These are phyloP conservation scores for Fusarium sp. DNA, from an alignment of 2,329 filamentous ascomycete genomes.

Conservation along the genomic window DNA sequence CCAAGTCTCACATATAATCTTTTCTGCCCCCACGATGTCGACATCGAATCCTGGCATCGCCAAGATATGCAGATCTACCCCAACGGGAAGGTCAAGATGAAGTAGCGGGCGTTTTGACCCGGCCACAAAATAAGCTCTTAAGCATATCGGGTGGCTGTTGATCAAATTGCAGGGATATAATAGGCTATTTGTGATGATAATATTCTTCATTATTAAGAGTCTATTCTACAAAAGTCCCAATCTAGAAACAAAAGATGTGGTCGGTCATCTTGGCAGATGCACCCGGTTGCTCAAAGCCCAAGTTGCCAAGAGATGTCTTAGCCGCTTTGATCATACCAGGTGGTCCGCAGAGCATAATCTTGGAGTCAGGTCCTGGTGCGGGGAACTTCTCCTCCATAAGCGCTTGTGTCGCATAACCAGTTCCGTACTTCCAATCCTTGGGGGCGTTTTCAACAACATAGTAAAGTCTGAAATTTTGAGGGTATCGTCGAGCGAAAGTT, in stretches of 20 bases:
- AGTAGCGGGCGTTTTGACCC: conserved; percentile 7
- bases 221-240: neutral
- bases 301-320: conserved; percentile 60
- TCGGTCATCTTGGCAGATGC: conserved; percentile 64
- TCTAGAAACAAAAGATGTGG: conserved; percentile 65
- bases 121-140: conserved; percentile 38
- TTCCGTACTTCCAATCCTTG: conserved; percentile 59
- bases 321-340: conserved; percentile 69
- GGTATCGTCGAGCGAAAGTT: conserved; percentile 61
- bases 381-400: conserved; percentile 64
- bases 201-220: conserved; percentile 1
- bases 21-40: conserved; percentile 13
- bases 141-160: conserved; percentile 17
- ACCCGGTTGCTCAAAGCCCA: conserved; percentile 65
- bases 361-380: conserved; percentile 57
- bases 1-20: neutral
- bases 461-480: conserved; percentile 65
- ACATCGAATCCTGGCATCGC: conserved; percentile 31
- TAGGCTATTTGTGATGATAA: neutral
- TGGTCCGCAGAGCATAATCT: conserved; percentile 70
- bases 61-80: conserved; percentile 30
- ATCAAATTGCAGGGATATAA: conserved; percentile 2
- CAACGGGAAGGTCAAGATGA: conserved; percentile 29
- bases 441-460: conserved; percentile 66
- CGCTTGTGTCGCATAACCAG: conserved; percentile 63